A percentile compares a stretch with the other conserved stretches of the same genome.
Conservation (phyloP, 2,329 filamentous ascomycete genomes). For the Exophiala phaeomuriformis region DNA sequence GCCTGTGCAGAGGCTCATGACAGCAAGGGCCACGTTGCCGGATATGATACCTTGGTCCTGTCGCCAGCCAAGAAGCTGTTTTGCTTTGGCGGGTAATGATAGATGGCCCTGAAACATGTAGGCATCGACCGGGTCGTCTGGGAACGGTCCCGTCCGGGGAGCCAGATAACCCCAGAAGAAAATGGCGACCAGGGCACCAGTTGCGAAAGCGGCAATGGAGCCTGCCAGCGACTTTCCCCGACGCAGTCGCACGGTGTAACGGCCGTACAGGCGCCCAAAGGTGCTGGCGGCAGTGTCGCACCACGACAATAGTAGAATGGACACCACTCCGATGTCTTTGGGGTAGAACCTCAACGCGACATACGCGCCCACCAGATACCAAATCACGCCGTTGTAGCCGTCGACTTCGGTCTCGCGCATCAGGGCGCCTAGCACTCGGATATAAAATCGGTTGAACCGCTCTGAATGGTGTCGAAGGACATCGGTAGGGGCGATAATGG, state of each 20-base stretch:
- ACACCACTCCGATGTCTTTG: constrained; percentile 87
- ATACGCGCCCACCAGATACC: constrained; percentile 88
- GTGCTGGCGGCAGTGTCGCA: constrained; percentile 96
- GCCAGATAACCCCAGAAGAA: constrained; percentile 85
- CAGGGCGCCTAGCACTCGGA: constrained; percentile 72
- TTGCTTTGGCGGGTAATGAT: constrained; percentile 56
- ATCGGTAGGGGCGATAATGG: constrained; percentile 79
- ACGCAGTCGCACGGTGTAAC: constrained; percentile 78
- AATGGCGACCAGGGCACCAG: constrained; percentile 73
- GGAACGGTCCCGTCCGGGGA: constrained; percentile 58
- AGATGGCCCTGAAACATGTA: constrained; percentile 79
- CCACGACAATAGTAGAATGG: constrained; percentile 87
- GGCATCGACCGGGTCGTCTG: constrained; percentile 52
- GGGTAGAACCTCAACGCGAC: constrained; percentile 77
- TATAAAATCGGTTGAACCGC: constrained; percentile 79
- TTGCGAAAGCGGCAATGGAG: constrained; percentile 71
- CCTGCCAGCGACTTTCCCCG: constrained; percentile 88
- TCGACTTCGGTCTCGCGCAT: constrained; percentile 96
- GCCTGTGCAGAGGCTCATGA: constrained; percentile 83
- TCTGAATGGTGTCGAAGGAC: constrained; percentile 74
- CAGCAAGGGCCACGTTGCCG: constrained; percentile 64
- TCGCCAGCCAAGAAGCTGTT: constrained; percentile 55
- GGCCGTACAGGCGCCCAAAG: constrained; percentile 81
- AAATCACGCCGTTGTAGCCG: constrained; percentile 95
- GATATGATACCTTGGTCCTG: constrained; percentile 54